A percentile compares a stretch with the other conserved stretches of the same genome.
phyloP scores from a whole-genome alignment of 2,329 filamentous ascomycete genomes.

The Metarhizium humberi region DNA sequence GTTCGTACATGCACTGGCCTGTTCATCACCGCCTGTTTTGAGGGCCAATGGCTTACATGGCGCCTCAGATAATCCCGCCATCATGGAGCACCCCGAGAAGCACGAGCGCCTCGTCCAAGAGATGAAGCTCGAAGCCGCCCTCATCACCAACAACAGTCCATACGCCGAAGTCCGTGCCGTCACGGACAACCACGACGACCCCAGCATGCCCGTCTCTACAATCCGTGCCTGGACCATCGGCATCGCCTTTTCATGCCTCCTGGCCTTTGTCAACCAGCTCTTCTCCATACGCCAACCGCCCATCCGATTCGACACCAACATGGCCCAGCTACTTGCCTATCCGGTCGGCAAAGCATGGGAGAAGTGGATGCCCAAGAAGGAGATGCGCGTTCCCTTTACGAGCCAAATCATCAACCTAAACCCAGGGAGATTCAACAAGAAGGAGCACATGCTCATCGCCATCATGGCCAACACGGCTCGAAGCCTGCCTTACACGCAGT shows the following conservation, averaged over 20 bases:
- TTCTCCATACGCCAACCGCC: slow-evolving; percentile 44
- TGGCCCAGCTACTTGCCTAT: slow-evolving; percentile 44
- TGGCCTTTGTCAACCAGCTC: slow-evolving; percentile 43
- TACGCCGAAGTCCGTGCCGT: slow-evolving; percentile 47
- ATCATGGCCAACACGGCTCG: slow-evolving; percentile 45
- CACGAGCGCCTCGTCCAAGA: slow-evolving; percentile 33
- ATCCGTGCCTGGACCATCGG: slow-evolving; percentile 44
- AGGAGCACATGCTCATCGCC: slow-evolving; percentile 47
- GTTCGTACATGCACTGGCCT: slow-evolving; percentile 11
- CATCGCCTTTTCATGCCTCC: slow-evolving; percentile 32
- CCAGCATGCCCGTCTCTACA: slow-evolving; percentile 36
- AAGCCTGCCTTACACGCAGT: slow-evolving; percentile 37
- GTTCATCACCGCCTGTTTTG: not conserved
- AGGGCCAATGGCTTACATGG: not conserved
- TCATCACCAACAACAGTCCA: slow-evolving; percentile 44
- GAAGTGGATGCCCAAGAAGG: slow-evolving; percentile 29
- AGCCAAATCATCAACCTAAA: slow-evolving; percentile 28
- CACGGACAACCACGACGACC: slow-evolving; percentile 45
- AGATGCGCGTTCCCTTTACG: slow-evolving; percentile 30
- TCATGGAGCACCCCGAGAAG: slow-evolving; percentile 27
- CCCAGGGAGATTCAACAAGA: slow-evolving; percentile 42
- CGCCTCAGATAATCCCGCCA: slow-evolving; percentile 15
- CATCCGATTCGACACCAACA: slow-evolving; percentile 40
- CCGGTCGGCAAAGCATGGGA: slow-evolving; percentile 38
- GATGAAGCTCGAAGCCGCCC: slow-evolving; percentile 42